A percentile compares a stretch with the other conserved stretches of the same genome.
These are phyloP conservation scores for Plantago elongata DNA, from an alignment of 257 asterid species.

Conservation along the genomic window DNA sequence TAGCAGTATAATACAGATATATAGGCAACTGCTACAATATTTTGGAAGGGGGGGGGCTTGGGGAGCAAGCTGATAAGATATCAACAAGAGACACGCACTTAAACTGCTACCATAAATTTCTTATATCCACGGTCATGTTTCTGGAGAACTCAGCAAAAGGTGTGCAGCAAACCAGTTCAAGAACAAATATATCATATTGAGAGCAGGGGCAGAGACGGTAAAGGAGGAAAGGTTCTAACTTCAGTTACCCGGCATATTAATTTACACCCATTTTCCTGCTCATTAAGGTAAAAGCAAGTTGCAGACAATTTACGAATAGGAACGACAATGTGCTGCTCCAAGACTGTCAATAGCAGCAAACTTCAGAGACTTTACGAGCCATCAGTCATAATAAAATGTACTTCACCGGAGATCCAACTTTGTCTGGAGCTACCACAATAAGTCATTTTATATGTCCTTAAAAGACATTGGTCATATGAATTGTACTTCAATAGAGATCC, in stretches of 20 bases:
- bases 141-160: not conserved
- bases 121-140: constrained; percentile 11
- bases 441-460: no score
- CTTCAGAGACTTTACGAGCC: not conserved
- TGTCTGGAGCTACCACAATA: not conserved
- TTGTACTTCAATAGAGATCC: no score
- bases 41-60: constrained; percentile 5
- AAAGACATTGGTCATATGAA: no score
- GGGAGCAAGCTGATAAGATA: constrained; percentile 15
- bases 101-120: constrained; percentile 4
- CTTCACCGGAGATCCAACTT: no score
- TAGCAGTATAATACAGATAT: not conserved
- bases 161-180: constrained; percentile 13
- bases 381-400: no score
- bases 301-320: not conserved
- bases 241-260: constrained; percentile 14
- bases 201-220: constrained; percentile 9
- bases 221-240: constrained; percentile 15
- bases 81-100: constrained; percentile 14
- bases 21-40: constrained; percentile 11
- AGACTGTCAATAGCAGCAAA: constrained; percentile 15
- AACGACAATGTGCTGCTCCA: constrained; percentile 10
- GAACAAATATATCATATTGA: constrained; percentile 8
- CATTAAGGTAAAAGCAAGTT: not conserved
- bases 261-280: constrained; percentile 12